Evolutionary conservation across 1,284 basidiomycete genomes (phyloP).

Genomic region (Irpex lacteus): DNA sequence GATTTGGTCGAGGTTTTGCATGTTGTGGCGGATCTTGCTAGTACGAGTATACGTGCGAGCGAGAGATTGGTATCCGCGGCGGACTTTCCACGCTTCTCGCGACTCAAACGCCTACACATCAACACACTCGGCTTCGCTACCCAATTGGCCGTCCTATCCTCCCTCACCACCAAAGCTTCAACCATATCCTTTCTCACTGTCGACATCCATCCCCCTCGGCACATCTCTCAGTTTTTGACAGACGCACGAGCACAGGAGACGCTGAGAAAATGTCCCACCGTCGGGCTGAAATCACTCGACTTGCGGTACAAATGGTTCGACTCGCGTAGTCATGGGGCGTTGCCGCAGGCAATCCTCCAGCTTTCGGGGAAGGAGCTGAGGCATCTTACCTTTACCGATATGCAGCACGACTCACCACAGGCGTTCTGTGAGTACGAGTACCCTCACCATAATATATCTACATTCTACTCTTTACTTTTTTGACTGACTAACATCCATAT

Average conservation of each 20-base stretch:
- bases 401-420: background rate
- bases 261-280: background rate
- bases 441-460: background rate
- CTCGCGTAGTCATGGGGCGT: background rate
- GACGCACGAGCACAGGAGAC: too few species aligned
- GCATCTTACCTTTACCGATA: background rate
- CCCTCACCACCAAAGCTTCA: background rate
- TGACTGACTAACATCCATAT: background rate
- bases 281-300: background rate
- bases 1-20: conserved; percentile 3
- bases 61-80: background rate
- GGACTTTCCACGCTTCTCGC: conserved; percentile 8
- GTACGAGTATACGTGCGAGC: background rate
- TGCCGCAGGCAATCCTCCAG: background rate
- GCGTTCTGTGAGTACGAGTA: background rate
- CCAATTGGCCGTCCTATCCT: background rate
- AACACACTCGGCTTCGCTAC: conserved; percentile 3
- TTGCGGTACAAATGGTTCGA: background rate
- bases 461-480: background rate
- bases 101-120: conserved; percentile 1
- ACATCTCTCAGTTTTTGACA: background rate
- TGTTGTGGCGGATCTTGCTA: background rate
- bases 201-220: background rate
- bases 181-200: conserved; percentile 1
- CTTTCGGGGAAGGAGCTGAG: background rate